Evolutionary conservation across 306 rosid genomes (phyloP).

Genomic region (Rosa persica): DNA sequence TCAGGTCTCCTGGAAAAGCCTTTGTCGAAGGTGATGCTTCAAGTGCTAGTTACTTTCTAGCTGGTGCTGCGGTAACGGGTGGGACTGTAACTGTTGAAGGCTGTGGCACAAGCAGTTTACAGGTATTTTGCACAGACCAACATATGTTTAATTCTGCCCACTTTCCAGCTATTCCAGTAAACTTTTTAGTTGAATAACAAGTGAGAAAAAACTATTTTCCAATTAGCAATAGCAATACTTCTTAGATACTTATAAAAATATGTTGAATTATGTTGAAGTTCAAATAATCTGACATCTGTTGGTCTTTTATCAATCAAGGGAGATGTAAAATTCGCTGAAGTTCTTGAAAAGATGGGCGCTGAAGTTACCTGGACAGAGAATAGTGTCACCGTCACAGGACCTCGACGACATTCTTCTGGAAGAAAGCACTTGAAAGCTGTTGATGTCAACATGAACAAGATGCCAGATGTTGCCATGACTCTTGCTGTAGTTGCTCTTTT

Average conservation of each 20-base stretch:
- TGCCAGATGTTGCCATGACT: constrained; percentile 99
- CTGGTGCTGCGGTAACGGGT: constrained; percentile 98
- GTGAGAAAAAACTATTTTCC: neutral
- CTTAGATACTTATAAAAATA: neutral
- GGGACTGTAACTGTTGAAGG: constrained; percentile 97
- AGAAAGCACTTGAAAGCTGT: constrained; percentile 64
- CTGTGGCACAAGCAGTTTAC: constrained; percentile 98
- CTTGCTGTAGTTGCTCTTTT: constrained; percentile 97
- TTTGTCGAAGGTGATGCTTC: constrained; percentile 99
- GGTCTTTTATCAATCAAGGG: constrained; percentile 52
- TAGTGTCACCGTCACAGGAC: constrained; percentile 88
- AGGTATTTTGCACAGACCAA: constrained; percentile 50
- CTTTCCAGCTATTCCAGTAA: neutral
- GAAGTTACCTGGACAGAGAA: constrained; percentile 93
- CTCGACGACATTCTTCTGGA: constrained; percentile 59
- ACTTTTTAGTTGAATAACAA: neutral
- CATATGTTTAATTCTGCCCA: neutral
- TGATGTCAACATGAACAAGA: constrained; percentile 99
- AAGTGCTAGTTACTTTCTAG: constrained; percentile 99
- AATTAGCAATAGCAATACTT: neutral
- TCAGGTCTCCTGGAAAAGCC: constrained; percentile 91
- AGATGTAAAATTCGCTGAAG: constrained; percentile 94
- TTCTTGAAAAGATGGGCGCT: constrained; percentile 98
- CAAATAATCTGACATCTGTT: constrained; percentile 6
- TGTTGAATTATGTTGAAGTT: neutral